Evolutionary conservation across 768 basidiomycete genomes (phyloP).

Genomic region (Gautieria morchelliformis): DNA sequence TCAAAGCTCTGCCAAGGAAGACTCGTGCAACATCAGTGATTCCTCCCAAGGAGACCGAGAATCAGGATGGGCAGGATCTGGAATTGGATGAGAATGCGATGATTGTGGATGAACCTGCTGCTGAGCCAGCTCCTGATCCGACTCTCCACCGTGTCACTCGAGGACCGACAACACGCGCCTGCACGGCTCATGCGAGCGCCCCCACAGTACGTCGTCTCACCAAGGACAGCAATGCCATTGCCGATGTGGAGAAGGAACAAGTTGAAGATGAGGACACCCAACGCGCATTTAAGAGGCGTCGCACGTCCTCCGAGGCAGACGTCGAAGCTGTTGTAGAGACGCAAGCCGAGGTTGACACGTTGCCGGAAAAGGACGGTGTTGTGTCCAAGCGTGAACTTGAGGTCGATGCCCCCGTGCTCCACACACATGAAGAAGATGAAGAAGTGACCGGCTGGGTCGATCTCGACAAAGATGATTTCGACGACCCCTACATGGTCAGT

Average conservation of each 20-base stretch:
- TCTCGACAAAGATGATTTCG: slow-evolving; percentile 81
- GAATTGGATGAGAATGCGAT: slow-evolving; percentile 41
- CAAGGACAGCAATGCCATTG: background rate
- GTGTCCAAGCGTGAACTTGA: slow-evolving; percentile 25
- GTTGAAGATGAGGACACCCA: slow-evolving; percentile 18
- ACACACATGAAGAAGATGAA: slow-evolving; percentile 39
- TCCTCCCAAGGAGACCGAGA: slow-evolving; percentile 10
- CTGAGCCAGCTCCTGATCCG: slow-evolving; percentile 12
- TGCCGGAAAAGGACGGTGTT: slow-evolving; percentile 30
- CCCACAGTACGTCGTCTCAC: background rate
- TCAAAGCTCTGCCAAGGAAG: slow-evolving; percentile 36
- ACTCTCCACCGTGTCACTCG: slow-evolving; percentile 17
- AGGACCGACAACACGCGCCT: slow-evolving; percentile 1
- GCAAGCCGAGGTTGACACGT: slow-evolving; percentile 25
- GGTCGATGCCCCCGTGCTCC: slow-evolving; percentile 13
- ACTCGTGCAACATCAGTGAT: slow-evolving; percentile 29
- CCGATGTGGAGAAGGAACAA: background rate
- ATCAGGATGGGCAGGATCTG: slow-evolving; percentile 1
- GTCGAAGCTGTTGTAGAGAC: slow-evolving; percentile 23
- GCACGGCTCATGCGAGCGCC: background rate
- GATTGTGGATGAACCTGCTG: slow-evolving; percentile 26
- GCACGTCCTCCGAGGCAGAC: slow-evolving; percentile 56
- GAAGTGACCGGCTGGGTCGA: slow-evolving; percentile 62
- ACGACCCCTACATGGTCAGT: slow-evolving; percentile 94
- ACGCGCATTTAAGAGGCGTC: slow-evolving; percentile 63